Conservation (phyloP, 2,329 filamentous ascomycete species). For the Cryoendolithus antarcticus region DNA sequence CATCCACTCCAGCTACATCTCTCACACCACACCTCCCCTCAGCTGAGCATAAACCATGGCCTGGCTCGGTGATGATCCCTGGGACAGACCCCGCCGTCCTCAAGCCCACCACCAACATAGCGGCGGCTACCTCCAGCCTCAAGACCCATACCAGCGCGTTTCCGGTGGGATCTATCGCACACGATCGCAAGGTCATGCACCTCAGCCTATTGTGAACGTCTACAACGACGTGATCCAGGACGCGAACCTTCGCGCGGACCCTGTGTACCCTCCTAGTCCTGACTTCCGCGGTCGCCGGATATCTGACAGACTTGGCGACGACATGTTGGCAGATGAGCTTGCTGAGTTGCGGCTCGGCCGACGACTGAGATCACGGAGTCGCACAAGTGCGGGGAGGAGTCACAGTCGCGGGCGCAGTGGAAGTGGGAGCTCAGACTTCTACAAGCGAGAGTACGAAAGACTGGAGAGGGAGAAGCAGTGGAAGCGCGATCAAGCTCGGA, state of each 20-base stretch:
- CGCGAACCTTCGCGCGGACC: constrained; percentile 10
- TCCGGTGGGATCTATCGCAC: constrained; percentile 25
- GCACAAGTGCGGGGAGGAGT: constrained; percentile 17
- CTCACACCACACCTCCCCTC: no score
- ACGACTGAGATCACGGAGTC: constrained; percentile 23
- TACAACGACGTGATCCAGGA: constrained; percentile 8
- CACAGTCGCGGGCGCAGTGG: constrained; percentile 18
- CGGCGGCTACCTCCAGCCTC: background rate
- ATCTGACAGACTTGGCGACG: constrained; percentile 10
- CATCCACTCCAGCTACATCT: no score
- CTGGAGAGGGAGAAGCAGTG: constrained; percentile 24
- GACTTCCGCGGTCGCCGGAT: constrained; percentile 5
- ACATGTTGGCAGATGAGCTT: constrained; percentile 17
- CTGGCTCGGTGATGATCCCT: constrained; percentile 2
- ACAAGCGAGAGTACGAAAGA: constrained; percentile 21
- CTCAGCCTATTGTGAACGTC: constrained; percentile 31
- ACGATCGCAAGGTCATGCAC: constrained; percentile 31
- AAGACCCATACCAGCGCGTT: no score
- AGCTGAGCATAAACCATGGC: no score
- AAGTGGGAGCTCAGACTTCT: constrained; percentile 14
- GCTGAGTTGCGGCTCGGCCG: constrained; percentile 18
- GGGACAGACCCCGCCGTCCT: constrained; percentile 1
- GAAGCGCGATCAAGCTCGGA: constrained; percentile 27
- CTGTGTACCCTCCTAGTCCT: constrained; percentile 3
- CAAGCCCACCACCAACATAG: constrained; percentile 2